Base-by-base conservation (phyloP, 495 filamentous ascomycete genomes). In the Corynascus novoguineensis region DNA sequence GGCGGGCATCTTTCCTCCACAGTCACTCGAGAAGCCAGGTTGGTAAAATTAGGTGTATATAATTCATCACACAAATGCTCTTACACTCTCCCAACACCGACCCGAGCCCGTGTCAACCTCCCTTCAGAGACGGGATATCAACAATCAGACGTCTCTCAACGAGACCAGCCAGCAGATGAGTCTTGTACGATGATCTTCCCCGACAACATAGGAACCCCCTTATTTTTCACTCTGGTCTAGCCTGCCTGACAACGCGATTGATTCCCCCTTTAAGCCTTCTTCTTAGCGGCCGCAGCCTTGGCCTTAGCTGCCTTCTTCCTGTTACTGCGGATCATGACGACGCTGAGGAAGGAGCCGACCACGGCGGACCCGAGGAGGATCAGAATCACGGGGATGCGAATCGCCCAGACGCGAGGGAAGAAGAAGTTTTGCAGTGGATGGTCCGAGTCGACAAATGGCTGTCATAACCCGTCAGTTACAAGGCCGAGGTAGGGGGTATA, bases 311-410 rank as follows among this genome's bases (percentile, higher is more conserved):
- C 89, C 81, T 95, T 95, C 84, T 96, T 96, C 71, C 88, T 79
- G 80, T 96, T 97, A 79, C 91, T 96, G 70, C 90, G 84, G 75
- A 99, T 97, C 93, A 99, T 99, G 63, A 97, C 92, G 64, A 97
- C 86, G 64, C 88, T 86, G 64, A 99, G 80, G 77, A 99, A 97
- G 52, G 88, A 93, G 37, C 95, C 95, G 34, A 99, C 92, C 62
- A 99, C 91, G 37, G 93, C 91, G 25, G 83, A 90, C 41, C 88
- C 93, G 58, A 97, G 79, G 17, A 99, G 84, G 50, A 96, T 86
- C 49, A 97, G 85, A 69, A 97, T 96, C 62, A 99, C 91, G 55
- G 93, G 93, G 66, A 99, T 92, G 68, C 95, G 92, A 68, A 99
- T 95, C 50, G 93, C 93, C 93, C 93, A 99, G 60, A 96, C 92